phyloP scores from a whole-genome alignment of 192 early-diverging fungal species.

The Dissophora ornata region DNA sequence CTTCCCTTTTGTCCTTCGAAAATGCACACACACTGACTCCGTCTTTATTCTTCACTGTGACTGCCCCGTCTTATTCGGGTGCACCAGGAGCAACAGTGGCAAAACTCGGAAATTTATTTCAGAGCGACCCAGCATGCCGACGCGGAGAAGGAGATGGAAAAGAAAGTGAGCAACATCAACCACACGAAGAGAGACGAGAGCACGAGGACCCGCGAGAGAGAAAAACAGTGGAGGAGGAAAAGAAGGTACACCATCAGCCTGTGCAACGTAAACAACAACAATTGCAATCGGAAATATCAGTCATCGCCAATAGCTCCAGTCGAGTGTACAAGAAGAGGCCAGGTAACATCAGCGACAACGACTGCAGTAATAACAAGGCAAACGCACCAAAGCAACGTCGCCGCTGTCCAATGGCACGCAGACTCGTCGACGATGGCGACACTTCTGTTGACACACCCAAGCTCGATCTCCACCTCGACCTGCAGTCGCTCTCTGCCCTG shows the following conservation, averaged over 20 bases:
- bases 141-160: background rate
- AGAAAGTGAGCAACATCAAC: too few relatives aligned
- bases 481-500: background rate
- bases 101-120: constrained; percentile 30
- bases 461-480: background rate
- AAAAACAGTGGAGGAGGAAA: too few relatives aligned
- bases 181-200: too few relatives aligned
- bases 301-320: background rate
- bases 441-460: background rate
- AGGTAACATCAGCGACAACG: background rate
- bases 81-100: constrained; percentile 6
- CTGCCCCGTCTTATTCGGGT: background rate
- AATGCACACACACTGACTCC: background rate
- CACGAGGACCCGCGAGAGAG: too few relatives aligned
- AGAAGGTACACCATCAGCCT: too few relatives aligned
- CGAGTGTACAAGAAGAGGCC: too few relatives aligned
- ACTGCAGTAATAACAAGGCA: background rate
- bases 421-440: background rate
- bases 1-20: background rate
- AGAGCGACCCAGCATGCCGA: background rate
- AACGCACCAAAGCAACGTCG: constrained; percentile 1
- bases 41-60: background rate
- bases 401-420: constrained; percentile 7
- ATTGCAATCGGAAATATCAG: background rate
- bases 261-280: too few relatives aligned